Conservation (phyloP, 148 eudicot genomes). For the Rhododendron griersonianum region DNA sequence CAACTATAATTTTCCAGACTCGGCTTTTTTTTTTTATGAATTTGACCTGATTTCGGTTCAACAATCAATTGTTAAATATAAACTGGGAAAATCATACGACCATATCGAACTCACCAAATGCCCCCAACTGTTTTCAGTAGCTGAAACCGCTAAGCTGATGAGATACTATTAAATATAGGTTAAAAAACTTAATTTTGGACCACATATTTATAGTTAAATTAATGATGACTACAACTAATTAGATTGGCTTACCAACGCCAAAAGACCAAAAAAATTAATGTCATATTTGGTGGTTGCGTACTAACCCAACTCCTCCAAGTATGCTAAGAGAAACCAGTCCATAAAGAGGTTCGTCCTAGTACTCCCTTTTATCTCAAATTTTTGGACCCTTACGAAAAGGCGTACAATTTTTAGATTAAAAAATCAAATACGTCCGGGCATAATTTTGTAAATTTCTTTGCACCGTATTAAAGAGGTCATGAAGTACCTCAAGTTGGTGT, state of each 20-base stretch:
- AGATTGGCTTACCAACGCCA: not conserved
- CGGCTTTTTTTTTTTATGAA: no score
- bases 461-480: no score
- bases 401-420: no score
- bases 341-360: no score
- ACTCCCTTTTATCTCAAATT: no score
- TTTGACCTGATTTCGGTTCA: no score
- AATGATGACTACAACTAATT: not conserved
- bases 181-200: not conserved
- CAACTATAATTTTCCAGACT: no score
- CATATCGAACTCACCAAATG: not conserved
- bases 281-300: not conserved
- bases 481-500: no score
- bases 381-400: no score
- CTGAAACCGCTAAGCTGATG: not conserved
- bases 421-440: no score
- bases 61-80: not conserved
- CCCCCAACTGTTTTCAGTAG: not conserved
- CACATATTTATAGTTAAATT: not conserved
- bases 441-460: no score
- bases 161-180: not conserved
- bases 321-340: not conserved
- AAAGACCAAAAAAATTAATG: not conserved
- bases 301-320: not conserved
- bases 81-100: not conserved